Evolutionary conservation across 805 yeast species (phyloP).

Genomic region (Saccharomycopsis sp.): DNA sequence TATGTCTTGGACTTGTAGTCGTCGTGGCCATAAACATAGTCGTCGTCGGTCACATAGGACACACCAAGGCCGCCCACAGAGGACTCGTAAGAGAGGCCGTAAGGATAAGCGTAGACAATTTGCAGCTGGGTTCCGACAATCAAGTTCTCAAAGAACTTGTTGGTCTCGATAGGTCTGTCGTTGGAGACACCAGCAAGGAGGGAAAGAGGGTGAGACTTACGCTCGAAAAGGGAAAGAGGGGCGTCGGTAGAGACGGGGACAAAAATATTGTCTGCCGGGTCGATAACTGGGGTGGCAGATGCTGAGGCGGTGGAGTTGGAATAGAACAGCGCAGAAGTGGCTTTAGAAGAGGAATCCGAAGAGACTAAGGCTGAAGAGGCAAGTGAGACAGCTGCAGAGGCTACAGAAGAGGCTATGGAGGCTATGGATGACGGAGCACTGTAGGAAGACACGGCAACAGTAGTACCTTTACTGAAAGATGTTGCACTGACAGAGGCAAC

Average conservation of each 20-base stretch:
- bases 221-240: slow-evolving; percentile 39
- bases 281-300: not conserved
- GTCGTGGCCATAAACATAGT: slow-evolving; percentile 66
- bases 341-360: no score
- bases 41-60: slow-evolving; percentile 51
- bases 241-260: slow-evolving; percentile 35
- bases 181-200: slow-evolving; percentile 22
- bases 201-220: slow-evolving; percentile 25
- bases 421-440: no score
- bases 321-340: no score
- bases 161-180: slow-evolving; percentile 54
- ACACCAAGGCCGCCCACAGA: slow-evolving; percentile 55
- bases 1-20: slow-evolving; percentile 44
- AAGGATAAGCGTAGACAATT: slow-evolving; percentile 80
- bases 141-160: slow-evolving; percentile 72
- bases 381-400: no score
- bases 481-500: no score
- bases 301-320: not conserved
- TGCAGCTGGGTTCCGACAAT: slow-evolving; percentile 57
- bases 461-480: no score
- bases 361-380: no score
- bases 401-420: no score
- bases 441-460: no score
- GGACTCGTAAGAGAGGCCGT: slow-evolving; percentile 62
- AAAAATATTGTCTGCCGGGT: slow-evolving; percentile 31